These are phyloP conservation scores for Naganishia antarctica DNA, from an alignment of 768 basidiomycete genomes.

Conservation along the genomic window DNA sequence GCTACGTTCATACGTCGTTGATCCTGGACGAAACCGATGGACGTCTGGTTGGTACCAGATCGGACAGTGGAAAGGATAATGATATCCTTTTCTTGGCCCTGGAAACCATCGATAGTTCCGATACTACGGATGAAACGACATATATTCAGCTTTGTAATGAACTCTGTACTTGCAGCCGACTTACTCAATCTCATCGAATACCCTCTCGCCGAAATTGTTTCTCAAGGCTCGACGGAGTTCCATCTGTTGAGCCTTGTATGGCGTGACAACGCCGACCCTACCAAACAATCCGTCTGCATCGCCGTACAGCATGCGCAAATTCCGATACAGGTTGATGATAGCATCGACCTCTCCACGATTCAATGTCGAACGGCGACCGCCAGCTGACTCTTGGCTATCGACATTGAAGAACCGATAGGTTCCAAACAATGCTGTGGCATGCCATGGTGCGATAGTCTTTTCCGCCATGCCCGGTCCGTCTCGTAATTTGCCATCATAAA, in stretches of 20 bases:
- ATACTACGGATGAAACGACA: conserved; percentile 52
- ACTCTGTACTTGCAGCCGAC: conserved; percentile 15
- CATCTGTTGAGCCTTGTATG: conserved; percentile 84
- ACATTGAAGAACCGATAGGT: conserved; percentile 88
- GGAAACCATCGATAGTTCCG: conserved; percentile 97
- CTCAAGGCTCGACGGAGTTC: conserved; percentile 70
- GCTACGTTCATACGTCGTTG: conserved; percentile 96
- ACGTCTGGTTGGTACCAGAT: conserved; percentile 74
- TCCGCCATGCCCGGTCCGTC: conserved; percentile 84
- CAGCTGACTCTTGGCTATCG: conserved; percentile 60
- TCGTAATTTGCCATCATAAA: conserved; percentile 71
- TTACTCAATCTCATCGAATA: conserved; percentile 65
- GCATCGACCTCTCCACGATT: conserved; percentile 70
- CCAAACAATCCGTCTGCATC: conserved; percentile 54
- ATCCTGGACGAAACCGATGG: conserved; percentile 84
- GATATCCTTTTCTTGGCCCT: conserved; percentile 97
- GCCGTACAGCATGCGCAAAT: conserved; percentile 61
- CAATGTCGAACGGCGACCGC: conserved; percentile 65
- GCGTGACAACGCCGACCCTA: conserved; percentile 72
- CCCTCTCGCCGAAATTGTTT: conserved; percentile 64
- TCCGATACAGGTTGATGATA: conserved; percentile 70
- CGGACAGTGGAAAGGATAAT: conserved; percentile 97
- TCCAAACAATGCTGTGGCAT: conserved; percentile 67
- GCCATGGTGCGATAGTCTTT: conserved; percentile 84
- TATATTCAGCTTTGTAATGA: not conserved